Evolutionary conservation across 352 stramenopile genomes (phyloP).

Genomic region (Peronospora belbahrii): DNA sequence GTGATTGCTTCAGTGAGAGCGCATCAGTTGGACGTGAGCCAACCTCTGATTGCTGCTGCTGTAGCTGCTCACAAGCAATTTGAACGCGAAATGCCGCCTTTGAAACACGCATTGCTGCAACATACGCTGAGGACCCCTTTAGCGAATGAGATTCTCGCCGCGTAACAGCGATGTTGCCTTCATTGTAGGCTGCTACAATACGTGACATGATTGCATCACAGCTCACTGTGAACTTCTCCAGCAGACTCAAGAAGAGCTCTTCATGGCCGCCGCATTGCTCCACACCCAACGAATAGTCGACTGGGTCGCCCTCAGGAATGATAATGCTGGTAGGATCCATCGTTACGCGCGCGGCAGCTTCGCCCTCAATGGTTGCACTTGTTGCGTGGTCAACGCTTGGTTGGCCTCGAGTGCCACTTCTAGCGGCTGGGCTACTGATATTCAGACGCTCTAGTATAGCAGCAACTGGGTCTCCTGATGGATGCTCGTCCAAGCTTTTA

Average conservation of each 20-base stretch:
- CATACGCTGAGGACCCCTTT: constrained; percentile 76
- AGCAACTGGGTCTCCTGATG: constrained; percentile 25
- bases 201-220: constrained; percentile 52
- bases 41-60: constrained; percentile 31
- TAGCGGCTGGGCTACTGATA: constrained; percentile 24
- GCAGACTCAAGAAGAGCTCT: constrained; percentile 68
- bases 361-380: constrained; percentile 21
- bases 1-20: constrained; percentile 22
- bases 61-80: constrained; percentile 56
- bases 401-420: constrained; percentile 9
- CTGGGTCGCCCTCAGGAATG: constrained; percentile 72
- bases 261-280: constrained; percentile 72
- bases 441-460: constrained; percentile 33
- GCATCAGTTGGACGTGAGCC: constrained; percentile 14
- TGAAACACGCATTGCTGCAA: constrained; percentile 66
- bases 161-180: constrained; percentile 40
- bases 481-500: constrained; percentile 16
- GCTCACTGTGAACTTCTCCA: constrained; percentile 68
- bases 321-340: constrained; percentile 32
- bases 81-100: constrained; percentile 77
- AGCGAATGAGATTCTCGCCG: constrained; percentile 70
- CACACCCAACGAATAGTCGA: constrained; percentile 72
- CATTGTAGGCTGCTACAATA: constrained; percentile 40
- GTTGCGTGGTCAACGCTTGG: constrained; percentile 18
- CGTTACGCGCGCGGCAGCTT: constrained; percentile 14